Conservation (phyloP, 371 early-diverging fungal species). For the Lichtheimia ramosa region DNA sequence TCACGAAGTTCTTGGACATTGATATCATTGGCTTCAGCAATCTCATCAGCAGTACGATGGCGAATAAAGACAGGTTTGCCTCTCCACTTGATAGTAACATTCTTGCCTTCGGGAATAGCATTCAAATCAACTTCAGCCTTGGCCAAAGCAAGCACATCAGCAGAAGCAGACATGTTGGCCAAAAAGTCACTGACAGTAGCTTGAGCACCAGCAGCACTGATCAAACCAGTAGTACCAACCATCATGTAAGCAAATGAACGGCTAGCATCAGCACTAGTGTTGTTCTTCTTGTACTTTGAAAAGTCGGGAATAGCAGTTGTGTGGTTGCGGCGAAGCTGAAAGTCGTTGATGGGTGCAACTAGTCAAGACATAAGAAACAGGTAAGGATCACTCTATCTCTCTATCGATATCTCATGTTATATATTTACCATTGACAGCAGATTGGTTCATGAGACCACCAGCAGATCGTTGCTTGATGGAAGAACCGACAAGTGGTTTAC, state of each 20-base stretch:
- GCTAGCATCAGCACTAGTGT: conserved; percentile 66
- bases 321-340: conserved; percentile 58
- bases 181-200: conserved; percentile 90
- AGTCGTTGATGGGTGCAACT: conserved; percentile 36
- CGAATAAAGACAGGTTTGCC: conserved; percentile 98
- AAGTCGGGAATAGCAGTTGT: conserved; percentile 69
- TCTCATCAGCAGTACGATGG: conserved; percentile 94
- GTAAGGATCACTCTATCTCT: not conserved
- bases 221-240: conserved; percentile 88
- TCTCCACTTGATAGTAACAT: conserved; percentile 97
- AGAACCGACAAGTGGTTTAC: conserved; percentile 31
- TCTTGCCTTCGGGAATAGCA: conserved; percentile 95
- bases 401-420: not conserved
- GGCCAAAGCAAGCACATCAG: conserved; percentile 96
- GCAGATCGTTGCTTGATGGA: conserved; percentile 29
- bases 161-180: conserved; percentile 91
- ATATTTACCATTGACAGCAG: conserved; percentile 28
- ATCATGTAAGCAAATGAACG: conserved; percentile 90
- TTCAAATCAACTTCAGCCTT: conserved; percentile 94
- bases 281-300: conserved; percentile 62
- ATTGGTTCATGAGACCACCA: conserved; percentile 20
- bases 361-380: not conserved
- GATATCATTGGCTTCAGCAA: conserved; percentile 89
- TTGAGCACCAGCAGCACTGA: conserved; percentile 89
- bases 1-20: conserved; percentile 82